Evolutionary conservation across 352 stramenopile genomes (phyloP), one percentile per base, ranked within the genome.

Genomic region (Aphanomyces stellatus): DNA sequence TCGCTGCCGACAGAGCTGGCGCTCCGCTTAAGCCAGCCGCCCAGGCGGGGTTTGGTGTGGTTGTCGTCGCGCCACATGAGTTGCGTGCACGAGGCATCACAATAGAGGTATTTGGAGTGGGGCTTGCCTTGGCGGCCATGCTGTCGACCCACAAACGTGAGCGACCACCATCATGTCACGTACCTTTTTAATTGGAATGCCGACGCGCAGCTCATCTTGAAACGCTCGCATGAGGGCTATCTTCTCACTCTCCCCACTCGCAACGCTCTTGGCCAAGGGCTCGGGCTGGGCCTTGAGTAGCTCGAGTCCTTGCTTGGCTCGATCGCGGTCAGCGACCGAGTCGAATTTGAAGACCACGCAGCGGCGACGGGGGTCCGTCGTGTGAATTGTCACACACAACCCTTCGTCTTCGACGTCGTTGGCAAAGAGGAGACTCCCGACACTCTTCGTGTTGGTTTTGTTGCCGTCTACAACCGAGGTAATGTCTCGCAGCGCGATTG

Each of bases 121-220:
- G 46, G 60, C 2, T 49, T 51, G 2, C 60, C 41, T 49, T 67
- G 60, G 1, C 46, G 30, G 10, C 60, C 60, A 51, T 67, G 40
- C 60, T 67, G 17, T 34, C 6, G 25, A 1, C 31, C 2, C 30
- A 43, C 10, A 59, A 59, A 25, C 2, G 6, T 59, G 7, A 56
- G 22, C 15, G 13, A 37, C 2, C 4, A 53, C 11, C 31, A 30
- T 15, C 2, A 4, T 33, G 2, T 37, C 7, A 43, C 17, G 37
- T 59, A 67, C 60, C 60, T 67, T 67, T 43, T 27, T 31, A 30
- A 67, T 59, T 28, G 11, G 24, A 57, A 67, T 57, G 6, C 60
- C 60, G 10, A 19, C n/a, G 24, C 28, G 48, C 2, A 67, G 46
- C 13, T 67, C 60, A 33, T 48, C 28, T 17, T 43, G 17, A 34